Evolutionary conservation across 768 basidiomycete genomes (phyloP).

Genomic region (Russula lepida): DNA sequence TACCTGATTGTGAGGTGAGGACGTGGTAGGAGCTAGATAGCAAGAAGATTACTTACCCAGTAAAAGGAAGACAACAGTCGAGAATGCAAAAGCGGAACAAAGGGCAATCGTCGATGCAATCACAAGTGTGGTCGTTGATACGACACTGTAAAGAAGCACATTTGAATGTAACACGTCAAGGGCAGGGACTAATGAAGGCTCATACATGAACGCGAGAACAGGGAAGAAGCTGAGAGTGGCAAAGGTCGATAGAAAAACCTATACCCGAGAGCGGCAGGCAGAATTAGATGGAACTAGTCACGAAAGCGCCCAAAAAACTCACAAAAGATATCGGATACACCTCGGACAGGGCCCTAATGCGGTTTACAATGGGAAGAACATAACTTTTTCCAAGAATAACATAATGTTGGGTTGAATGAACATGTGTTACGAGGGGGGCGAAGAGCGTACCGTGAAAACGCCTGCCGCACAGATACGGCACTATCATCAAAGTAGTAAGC

Average conservation of each 20-base stretch:
- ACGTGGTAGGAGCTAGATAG: not conserved
- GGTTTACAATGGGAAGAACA: conserved; percentile 3
- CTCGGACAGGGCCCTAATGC: not conserved
- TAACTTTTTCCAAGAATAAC: conserved; percentile 16
- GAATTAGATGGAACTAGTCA: not conserved
- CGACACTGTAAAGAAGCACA: not conserved
- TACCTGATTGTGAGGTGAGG: not conserved
- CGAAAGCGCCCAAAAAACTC: not conserved
- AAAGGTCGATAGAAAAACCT: conserved; percentile 14
- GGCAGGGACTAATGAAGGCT: not conserved
- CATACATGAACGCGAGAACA: conserved; percentile 19
- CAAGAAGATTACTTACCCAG: not conserved
- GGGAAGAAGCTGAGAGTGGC: conserved; percentile 15
- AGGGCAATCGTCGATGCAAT: conserved; percentile 6
- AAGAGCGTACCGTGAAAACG: conserved; percentile 2
- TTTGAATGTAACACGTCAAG: not conserved
- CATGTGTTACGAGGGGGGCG: too few relatives aligned
- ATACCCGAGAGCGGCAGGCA: not conserved
- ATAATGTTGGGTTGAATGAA: not conserved
- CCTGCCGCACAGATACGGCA: conserved; percentile 7
- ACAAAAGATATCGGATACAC: conserved; percentile 15
- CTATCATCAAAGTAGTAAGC: conserved; percentile 16
- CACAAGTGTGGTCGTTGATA: conserved; percentile 10
- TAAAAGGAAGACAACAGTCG: conserved; percentile 8
- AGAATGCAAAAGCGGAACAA: conserved; percentile 13